These are phyloP conservation scores for Penicillium egyptiacum DNA, from an alignment of 495 filamentous ascomycete species.

Conservation along the genomic window DNA sequence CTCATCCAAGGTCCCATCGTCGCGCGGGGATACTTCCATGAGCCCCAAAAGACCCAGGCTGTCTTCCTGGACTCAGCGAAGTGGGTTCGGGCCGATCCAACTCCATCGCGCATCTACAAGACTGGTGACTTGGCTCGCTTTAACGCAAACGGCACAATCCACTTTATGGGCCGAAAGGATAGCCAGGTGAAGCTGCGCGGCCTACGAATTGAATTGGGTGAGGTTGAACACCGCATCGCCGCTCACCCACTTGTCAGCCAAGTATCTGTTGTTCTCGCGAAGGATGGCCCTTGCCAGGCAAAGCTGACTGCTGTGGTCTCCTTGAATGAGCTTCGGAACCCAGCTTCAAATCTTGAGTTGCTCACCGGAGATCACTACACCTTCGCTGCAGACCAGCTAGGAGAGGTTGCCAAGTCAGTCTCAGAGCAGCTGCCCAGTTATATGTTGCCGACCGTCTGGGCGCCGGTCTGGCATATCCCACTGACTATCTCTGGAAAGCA, in stretches of 20 bases:
- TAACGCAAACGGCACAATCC: not conserved
- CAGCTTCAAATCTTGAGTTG: not conserved
- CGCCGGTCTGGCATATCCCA: not conserved
- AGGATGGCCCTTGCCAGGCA: not conserved
- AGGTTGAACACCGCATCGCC: conserved; percentile 1
- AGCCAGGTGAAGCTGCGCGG: conserved; percentile 8
- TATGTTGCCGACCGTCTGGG: not conserved
- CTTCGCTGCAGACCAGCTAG: not conserved
- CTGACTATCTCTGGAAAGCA: not conserved
- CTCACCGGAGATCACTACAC: not conserved
- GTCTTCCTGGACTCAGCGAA: conserved; percentile 41
- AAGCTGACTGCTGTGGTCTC: not conserved
- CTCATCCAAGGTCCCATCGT: conserved; percentile 43
- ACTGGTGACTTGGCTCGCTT: conserved; percentile 8
- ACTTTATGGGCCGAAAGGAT: conserved; percentile 39
- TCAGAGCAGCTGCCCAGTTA: not conserved
- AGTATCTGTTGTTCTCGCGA: not conserved
- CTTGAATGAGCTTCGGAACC: not conserved
- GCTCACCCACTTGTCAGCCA: not conserved
- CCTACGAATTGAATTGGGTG: conserved; percentile 2
- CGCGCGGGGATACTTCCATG: conserved; percentile 43
- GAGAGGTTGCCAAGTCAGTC: not conserved
- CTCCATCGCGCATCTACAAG: not conserved
- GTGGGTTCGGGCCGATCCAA: not conserved
- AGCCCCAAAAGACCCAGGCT: conserved; percentile 32